Evolutionary conservation across 805 yeast species (phyloP), one percentile per base, ranked within the genome.

Genomic region (Candida xiaguanensis): DNA sequence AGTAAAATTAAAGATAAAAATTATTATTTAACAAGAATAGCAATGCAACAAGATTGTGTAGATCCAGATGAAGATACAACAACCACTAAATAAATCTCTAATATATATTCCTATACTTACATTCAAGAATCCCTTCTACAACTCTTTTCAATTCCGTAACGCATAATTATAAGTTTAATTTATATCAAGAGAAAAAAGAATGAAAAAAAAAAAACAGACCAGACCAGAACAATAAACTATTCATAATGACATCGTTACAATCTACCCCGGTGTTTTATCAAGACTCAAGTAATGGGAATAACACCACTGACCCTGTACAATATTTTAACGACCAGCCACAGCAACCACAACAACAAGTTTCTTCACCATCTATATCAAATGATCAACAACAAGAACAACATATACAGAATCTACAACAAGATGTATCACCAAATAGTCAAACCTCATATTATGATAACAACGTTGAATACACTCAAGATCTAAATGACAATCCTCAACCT

Each of bases 1-100:
- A n/a, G n/a, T n/a, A 25, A 49, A 40, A 28, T 39, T 38, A 12
- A 45, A 37, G 20, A n/a, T n/a, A n/a, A n/a, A n/a, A 47, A 40
- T 36, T 47, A 47, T 38, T 46, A 56, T 30, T 42, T 64, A 17
- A 52, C 56, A 19, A 46, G 61, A 26, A 65, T 65, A 30, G 69
- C 69, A 20, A 52, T 65, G 59, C 71, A 65, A 47, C 63, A 64
- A 50, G 67, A 65, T 40, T 55, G 59, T 40, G 67, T 61, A 18
- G 59, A 56, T 19, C 55, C 32, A 2, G 51, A 44, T 5, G 44
- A 42, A 4, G 32, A 41, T 19, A 26, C 5, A 11, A n/a, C n/a
- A 17, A 18, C 15, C 29, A 20, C 15, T 18, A 17, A 18, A 12
- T n/a, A n/a, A n/a, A n/a, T n/a, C n/a, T n/a, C n/a, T n/a, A 34